Conservation (phyloP, 2,329 filamentous ascomycete species). For the Exophiala aquamarina region DNA sequence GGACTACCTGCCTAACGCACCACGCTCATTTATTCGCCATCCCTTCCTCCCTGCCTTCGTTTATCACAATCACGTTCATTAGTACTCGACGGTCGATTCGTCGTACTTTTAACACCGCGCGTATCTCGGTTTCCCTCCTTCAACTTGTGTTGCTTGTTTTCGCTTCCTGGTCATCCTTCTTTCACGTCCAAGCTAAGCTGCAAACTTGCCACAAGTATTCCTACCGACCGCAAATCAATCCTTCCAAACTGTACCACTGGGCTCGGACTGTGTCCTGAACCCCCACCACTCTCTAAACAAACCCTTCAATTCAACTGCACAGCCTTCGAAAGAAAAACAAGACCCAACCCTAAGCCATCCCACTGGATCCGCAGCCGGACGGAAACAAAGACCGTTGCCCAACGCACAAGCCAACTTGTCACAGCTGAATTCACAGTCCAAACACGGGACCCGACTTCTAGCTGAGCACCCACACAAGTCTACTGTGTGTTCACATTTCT, state of each 20-base stretch:
- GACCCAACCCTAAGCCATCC: not conserved
- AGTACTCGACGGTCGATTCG: constrained; percentile 26
- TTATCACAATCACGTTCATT: constrained; percentile 19
- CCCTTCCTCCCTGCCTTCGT: constrained; percentile 9
- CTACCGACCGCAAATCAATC: too few relatives aligned
- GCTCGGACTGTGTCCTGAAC: constrained; percentile 24
- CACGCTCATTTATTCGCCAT: constrained; percentile 17
- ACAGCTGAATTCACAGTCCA: constrained; percentile 2
- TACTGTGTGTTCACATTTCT: too few relatives aligned
- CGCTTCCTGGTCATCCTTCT: constrained; percentile 16
- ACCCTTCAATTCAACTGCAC: constrained; percentile 7
- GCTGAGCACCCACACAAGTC: not conserved
- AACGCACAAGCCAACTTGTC: constrained; percentile 10
- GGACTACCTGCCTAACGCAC: too few relatives aligned
- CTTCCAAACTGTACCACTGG: not conserved
- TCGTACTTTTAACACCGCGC: constrained; percentile 11
- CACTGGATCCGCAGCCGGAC: not conserved
- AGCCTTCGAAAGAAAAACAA: too few relatives aligned
- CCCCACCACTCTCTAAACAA: constrained; percentile 5
- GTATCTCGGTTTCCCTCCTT: constrained; percentile 16
- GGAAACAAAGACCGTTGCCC: constrained; percentile 2
- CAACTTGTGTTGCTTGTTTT: constrained; percentile 6
- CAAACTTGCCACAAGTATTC: too few relatives aligned
- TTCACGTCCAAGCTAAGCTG: constrained; percentile 10
- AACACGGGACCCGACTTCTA: too few relatives aligned